Conservation (phyloP, 2,329 filamentous ascomycete genomes). For the Colletotrichum lini region DNA sequence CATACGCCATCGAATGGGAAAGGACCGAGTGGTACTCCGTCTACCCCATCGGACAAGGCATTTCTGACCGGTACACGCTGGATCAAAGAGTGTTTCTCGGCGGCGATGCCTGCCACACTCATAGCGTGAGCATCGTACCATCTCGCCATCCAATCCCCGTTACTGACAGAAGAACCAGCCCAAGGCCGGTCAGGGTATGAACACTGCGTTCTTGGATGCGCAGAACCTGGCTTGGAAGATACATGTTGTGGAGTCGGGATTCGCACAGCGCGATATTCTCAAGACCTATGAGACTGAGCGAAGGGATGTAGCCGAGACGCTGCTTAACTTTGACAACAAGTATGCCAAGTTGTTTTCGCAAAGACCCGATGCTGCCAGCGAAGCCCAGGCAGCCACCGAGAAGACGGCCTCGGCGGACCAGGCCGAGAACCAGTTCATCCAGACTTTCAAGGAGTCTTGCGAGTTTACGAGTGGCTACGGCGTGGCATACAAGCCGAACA, state of each 20-base stretch:
- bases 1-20: conserved; percentile 78
- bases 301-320: conserved; percentile 85
- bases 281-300: conserved; percentile 90
- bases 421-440: conserved; percentile 85
- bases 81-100: conserved; percentile 81
- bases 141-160: background rate
- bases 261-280: conserved; percentile 81
- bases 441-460: conserved; percentile 91
- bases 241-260: conserved; percentile 87
- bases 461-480: conserved; percentile 95
- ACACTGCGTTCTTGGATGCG: conserved; percentile 84
- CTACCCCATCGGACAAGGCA: conserved; percentile 83
- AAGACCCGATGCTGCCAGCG: conserved; percentile 78
- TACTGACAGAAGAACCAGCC: conserved; percentile 62
- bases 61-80: conserved; percentile 76
- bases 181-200: conserved; percentile 86
- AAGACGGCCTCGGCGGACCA: conserved; percentile 47
- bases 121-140: conserved; percentile 68
- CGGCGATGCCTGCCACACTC: conserved; percentile 85
- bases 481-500: conserved; percentile 86
- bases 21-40: conserved; percentile 82
- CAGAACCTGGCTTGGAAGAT: conserved; percentile 97
- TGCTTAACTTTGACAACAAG: conserved; percentile 88
- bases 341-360: conserved; percentile 93
- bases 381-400: conserved; percentile 77